A percentile compares a stretch with the other conserved stretches of the same genome.
phyloP scores from a whole-genome alignment of 345 rosid species.

The Odontarrhena argentea region DNA sequence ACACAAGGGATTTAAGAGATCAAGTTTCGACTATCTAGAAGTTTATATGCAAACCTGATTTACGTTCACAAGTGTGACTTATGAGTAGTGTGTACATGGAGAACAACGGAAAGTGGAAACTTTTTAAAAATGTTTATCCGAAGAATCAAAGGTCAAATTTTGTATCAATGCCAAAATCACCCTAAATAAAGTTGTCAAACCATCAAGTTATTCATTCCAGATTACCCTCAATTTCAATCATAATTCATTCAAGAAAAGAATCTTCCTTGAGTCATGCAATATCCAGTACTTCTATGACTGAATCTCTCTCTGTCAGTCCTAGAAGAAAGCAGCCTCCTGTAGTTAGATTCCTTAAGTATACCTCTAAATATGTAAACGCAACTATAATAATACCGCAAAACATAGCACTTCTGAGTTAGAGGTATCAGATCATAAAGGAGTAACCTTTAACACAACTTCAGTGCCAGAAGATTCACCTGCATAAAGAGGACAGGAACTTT shows the following conservation, averaged over 20 bases:
- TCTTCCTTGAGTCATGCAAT: constrained; percentile 18
- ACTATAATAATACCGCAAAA: constrained; percentile 8
- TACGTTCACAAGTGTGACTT: constrained; percentile 8
- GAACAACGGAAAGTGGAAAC: neutral
- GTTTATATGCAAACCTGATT: constrained; percentile 24
- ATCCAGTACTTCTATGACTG: neutral
- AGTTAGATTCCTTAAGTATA: constrained; percentile 9
- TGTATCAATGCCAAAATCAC: constrained; percentile 27
- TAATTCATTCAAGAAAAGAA: constrained; percentile 19
- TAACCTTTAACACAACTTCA: constrained; percentile 20
- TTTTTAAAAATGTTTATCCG: neutral
- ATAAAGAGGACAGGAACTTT: constrained; percentile 93
- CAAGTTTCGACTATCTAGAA: constrained; percentile 11
- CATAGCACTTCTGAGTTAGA: constrained; percentile 11
- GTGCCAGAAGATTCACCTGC: constrained; percentile 56
- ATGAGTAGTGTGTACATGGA: constrained; percentile 13
- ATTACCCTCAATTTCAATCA: constrained; percentile 13
- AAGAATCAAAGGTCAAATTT: constrained; percentile 21
- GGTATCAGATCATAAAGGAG: constrained; percentile 9
- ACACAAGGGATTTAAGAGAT: constrained; percentile 21
- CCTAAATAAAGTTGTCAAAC: constrained; percentile 16
- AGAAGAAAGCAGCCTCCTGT: constrained; percentile 5
- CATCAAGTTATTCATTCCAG: constrained; percentile 15
- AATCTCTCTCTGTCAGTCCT: constrained; percentile 1
- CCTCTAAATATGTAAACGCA: constrained; percentile 17